Conservation (phyloP, 78 protist genomes). For the Dictyostelium citrinum region DNA sequence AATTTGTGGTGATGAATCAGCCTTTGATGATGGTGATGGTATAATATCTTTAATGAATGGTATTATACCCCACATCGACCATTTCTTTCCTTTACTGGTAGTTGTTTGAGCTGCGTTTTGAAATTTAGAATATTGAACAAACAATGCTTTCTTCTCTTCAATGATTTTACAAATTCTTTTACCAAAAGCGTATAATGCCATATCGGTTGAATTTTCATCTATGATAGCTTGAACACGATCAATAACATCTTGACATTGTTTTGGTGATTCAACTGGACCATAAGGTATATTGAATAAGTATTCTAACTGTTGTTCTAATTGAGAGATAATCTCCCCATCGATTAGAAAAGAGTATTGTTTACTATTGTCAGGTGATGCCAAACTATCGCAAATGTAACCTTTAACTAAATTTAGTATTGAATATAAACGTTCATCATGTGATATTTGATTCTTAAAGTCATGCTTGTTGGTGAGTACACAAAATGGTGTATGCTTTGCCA, state of each 20-base stretch:
- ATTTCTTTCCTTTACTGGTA: neutral
- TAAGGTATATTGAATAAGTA: neutral
- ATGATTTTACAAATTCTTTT: conserved; percentile 41
- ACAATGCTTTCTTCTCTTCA: conserved; percentile 51
- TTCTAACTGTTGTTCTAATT: conserved; percentile 11
- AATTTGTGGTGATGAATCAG: neutral
- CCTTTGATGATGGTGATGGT: neutral
- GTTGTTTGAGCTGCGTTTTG: conserved; percentile 5
- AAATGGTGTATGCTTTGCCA: conserved; percentile 32
- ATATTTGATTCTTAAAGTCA: conserved; percentile 30
- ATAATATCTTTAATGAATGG: conserved; percentile 59
- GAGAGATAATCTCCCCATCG: conserved; percentile 28
- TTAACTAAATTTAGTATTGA: conserved; percentile 2
- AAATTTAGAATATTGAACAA: conserved; percentile 41
- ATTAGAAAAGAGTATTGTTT: neutral
- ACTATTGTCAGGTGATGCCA: neutral
- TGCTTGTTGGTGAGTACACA: conserved; percentile 41
- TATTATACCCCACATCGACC: conserved; percentile 73
- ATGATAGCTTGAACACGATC: neutral
- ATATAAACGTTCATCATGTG: conserved; percentile 54
- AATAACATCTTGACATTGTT: conserved; percentile 12
- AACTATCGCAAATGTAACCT: conserved; percentile 10
- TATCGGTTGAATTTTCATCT: neutral
- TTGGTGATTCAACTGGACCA: conserved; percentile 26
- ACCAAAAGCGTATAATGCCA: conserved; percentile 43